These are phyloP conservation scores for Ophiosphaerella narmari DNA, from an alignment of 2,329 filamentous ascomycete species.

Conservation along the genomic window DNA sequence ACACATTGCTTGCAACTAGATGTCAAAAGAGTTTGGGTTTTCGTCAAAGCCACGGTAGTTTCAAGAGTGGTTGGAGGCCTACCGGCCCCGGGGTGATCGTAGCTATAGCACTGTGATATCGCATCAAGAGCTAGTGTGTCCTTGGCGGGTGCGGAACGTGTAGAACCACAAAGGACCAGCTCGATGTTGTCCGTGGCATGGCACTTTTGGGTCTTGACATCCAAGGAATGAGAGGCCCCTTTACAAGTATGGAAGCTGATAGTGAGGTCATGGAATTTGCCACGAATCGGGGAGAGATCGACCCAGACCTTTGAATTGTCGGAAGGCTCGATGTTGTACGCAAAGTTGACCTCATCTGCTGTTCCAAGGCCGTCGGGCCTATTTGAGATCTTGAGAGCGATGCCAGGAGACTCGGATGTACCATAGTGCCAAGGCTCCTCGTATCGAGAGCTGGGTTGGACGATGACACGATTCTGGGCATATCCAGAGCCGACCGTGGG, in stretches of 20 bases:
- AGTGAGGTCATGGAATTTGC: slow-evolving; percentile 13
- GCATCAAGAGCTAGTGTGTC: slow-evolving; percentile 11
- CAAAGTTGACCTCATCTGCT: slow-evolving; percentile 28
- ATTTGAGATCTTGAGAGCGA: slow-evolving; percentile 33
- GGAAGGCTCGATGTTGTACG: slow-evolving; percentile 25
- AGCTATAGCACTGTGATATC: slow-evolving; percentile 17
- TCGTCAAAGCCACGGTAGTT: not conserved
- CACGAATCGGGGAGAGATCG: slow-evolving; percentile 17
- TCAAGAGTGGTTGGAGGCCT: not conserved
- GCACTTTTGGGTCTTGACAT: slow-evolving; percentile 21
- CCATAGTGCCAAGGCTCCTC: slow-evolving; percentile 30
- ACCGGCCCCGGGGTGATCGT: not conserved
- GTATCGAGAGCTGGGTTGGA: slow-evolving; percentile 19
- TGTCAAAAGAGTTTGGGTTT: not conserved
- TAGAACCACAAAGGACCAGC: slow-evolving; percentile 27
- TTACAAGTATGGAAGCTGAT: slow-evolving; percentile 25
- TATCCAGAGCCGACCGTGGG: slow-evolving; percentile 15
- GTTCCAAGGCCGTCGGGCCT: slow-evolving; percentile 24
- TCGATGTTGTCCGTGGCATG: slow-evolving; percentile 28
- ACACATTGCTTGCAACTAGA: no score
- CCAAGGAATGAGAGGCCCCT: slow-evolving; percentile 9
- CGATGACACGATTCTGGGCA: slow-evolving; percentile 21
- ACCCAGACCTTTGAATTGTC: slow-evolving; percentile 25
- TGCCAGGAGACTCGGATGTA: slow-evolving; percentile 19
- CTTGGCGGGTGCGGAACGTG: slow-evolving; percentile 8